Evolutionary conservation across 208 protist genomes (phyloP).

Genomic region (Herpetomonas samuelpessoai): DNA sequence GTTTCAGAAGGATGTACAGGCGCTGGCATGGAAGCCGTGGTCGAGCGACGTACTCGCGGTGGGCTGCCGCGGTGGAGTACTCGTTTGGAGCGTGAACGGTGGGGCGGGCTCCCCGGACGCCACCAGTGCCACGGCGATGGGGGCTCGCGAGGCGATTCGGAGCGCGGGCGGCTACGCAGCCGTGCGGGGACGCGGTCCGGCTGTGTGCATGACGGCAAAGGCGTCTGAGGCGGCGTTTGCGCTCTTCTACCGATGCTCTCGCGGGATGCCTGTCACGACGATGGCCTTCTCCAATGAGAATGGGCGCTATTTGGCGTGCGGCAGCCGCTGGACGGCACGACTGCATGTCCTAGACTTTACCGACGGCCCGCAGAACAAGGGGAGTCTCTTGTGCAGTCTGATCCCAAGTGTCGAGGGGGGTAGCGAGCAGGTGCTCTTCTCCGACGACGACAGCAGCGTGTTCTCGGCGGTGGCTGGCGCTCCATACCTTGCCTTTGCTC

Average conservation of each 20-base stretch:
- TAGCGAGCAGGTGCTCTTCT: slow-evolving; percentile 45
- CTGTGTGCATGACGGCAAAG: neutral
- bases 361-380: slow-evolving; percentile 22
- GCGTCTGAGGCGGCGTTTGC: slow-evolving; percentile 20
- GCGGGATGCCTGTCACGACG: slow-evolving; percentile 36
- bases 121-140: slow-evolving; percentile 6
- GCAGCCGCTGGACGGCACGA: slow-evolving; percentile 37
- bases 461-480: slow-evolving; percentile 46
- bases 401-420: slow-evolving; percentile 55
- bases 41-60: slow-evolving; percentile 67
- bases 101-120: slow-evolving; percentile 7
- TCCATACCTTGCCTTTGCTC: slow-evolving; percentile 39
- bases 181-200: neutral
- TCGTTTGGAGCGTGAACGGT: slow-evolving; percentile 61
- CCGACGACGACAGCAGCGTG: slow-evolving; percentile 70
- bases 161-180: neutral
- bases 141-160: neutral
- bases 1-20: slow-evolving; percentile 57
- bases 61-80: slow-evolving; percentile 66
- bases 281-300: slow-evolving; percentile 46
- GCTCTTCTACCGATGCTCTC: slow-evolving; percentile 61
- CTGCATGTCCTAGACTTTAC: slow-evolving; percentile 59
- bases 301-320: slow-evolving; percentile 61
- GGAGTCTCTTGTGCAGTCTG: slow-evolving; percentile 13
- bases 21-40: slow-evolving; percentile 72